phyloP scores from a whole-genome alignment of 1,139 yeast species.

The Geotrichum klebahnii region DNA sequence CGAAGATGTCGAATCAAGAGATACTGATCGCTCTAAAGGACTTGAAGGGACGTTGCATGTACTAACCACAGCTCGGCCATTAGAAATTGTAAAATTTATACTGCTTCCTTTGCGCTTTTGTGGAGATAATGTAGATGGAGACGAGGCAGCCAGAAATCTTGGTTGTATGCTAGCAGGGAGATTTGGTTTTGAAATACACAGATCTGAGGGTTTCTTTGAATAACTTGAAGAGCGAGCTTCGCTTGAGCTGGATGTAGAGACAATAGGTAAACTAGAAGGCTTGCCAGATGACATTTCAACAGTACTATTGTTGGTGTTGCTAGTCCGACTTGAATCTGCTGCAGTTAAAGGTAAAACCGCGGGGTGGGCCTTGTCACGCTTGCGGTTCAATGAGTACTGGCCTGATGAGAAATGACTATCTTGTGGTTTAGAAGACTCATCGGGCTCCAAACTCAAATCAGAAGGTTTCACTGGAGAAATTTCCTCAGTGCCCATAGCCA shows the following conservation, averaged over 20 bases:
- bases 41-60: background rate
- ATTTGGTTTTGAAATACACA: conserved; percentile 5
- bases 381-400: conserved; percentile 10
- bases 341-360: background rate
- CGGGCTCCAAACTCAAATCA: too few relatives aligned
- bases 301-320: background rate
- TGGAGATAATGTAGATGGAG: conserved; percentile 3
- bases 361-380: background rate
- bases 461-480: too few relatives aligned
- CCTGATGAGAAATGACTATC: background rate
- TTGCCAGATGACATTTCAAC: background rate
- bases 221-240: conserved; percentile 11
- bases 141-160: background rate
- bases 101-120: conserved; percentile 5
- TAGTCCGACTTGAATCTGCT: background rate
- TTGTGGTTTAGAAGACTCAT: background rate
- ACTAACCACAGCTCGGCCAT: conserved; percentile 16
- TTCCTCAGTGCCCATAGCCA: too few relatives aligned
- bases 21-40: too few relatives aligned
- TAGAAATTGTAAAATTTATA: conserved; percentile 14
- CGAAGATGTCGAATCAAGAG: background rate
- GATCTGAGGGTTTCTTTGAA: conserved; percentile 9
- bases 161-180: conserved; percentile 1
- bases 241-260: conserved; percentile 9
- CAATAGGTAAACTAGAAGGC: background rate